Conservation (phyloP, 2,329 filamentous ascomycete species). For the Calonectria fujianensis region DNA sequence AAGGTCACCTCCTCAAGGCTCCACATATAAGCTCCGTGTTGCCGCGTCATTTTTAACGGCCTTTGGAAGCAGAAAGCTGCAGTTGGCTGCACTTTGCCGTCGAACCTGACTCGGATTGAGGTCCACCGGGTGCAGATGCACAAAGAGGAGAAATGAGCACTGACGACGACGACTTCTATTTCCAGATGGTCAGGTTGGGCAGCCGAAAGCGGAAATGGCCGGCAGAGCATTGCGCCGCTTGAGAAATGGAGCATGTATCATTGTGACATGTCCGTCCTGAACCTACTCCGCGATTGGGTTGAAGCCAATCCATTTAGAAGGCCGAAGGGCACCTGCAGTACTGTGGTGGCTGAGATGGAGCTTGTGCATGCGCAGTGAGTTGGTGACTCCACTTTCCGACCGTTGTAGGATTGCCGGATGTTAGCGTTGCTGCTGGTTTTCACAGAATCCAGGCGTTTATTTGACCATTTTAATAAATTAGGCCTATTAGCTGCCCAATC, state of each 20-base stretch:
- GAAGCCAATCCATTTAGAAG: background rate
- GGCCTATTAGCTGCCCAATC: background rate
- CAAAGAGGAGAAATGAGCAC: background rate
- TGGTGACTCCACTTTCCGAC: background rate
- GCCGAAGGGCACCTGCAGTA: background rate
- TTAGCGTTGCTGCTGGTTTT: background rate
- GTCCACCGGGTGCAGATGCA: background rate
- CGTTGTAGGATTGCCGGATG: background rate
- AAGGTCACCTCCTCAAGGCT: background rate
- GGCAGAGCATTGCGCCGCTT: background rate
- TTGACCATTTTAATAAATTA: background rate
- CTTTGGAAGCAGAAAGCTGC: background rate
- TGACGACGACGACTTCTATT: background rate
- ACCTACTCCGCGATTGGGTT: background rate
- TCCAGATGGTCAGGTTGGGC: background rate
- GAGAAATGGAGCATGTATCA: background rate
- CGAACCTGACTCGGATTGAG: background rate
- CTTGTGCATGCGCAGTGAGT: background rate
- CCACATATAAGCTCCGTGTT: background rate
- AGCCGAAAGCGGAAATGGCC: background rate
- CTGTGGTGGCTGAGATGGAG: background rate
- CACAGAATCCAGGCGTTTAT: background rate
- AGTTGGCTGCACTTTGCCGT: background rate
- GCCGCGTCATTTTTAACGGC: background rate
- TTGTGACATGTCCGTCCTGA: background rate